phyloP scores from a whole-genome alignment of 352 stramenopile species.

The Pythium sukuiense region DNA sequence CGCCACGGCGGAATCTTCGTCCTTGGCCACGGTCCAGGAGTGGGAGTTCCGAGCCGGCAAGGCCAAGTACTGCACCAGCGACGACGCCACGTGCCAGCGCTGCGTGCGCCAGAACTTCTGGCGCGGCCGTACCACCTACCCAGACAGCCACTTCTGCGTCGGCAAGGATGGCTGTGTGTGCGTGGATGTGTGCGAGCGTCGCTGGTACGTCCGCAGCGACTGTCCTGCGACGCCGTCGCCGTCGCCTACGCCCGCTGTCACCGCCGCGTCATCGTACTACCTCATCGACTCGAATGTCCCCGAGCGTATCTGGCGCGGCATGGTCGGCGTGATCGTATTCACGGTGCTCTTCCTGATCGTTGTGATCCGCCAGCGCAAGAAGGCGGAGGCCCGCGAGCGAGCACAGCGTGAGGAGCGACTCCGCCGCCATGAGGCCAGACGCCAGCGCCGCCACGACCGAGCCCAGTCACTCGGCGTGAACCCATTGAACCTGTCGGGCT shows the following conservation, averaged over 20 bases:
- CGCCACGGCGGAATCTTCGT: constrained; percentile 5
- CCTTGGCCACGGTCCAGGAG: not conserved
- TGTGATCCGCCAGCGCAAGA: constrained; percentile 6
- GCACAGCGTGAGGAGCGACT: constrained; percentile 4
- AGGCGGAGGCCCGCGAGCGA: not conserved
- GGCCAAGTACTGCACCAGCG: constrained; percentile 19
- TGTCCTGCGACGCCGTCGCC: not conserved
- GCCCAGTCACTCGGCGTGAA: constrained; percentile 12
- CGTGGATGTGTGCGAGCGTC: constrained; percentile 24
- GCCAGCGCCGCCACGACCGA: constrained; percentile 8
- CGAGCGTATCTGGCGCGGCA: constrained; percentile 17
- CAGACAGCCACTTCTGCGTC: constrained; percentile 21
- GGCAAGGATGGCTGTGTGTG: constrained; percentile 19
- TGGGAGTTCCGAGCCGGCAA: constrained; percentile 22
- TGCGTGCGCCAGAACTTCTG: constrained; percentile 20
- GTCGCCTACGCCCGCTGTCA: not conserved
- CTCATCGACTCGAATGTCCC: not conserved
- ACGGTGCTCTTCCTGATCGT: constrained; percentile 6
- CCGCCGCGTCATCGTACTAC: not conserved
- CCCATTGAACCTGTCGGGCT: constrained; percentile 9
- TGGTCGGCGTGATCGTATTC: constrained; percentile 21
- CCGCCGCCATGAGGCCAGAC: constrained; percentile 8
- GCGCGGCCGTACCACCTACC: constrained; percentile 9
- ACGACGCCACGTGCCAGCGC: constrained; percentile 6
- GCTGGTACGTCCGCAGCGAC: constrained; percentile 18